phyloP scores from a whole-genome alignment of 176 grass and related monocot genomes.

The Tuctoria greenei region DNA sequence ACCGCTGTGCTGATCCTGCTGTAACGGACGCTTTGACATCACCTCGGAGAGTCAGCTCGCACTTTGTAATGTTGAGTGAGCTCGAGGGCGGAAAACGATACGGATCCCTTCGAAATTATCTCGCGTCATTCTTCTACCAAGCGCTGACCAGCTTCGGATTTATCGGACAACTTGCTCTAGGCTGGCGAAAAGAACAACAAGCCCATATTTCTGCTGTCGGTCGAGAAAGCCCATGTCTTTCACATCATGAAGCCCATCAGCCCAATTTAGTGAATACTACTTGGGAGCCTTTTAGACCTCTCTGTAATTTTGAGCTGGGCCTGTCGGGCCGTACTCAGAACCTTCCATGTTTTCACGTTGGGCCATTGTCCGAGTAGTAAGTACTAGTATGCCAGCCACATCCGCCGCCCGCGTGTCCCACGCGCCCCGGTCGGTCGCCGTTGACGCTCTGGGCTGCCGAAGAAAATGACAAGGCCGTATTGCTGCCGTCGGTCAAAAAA shows the following conservation, averaged over 20 bases:
- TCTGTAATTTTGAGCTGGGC: no score
- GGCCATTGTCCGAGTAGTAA: background rate
- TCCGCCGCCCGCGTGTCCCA: slow-evolving; percentile 19
- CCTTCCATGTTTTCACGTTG: background rate
- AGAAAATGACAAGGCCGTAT: no score
- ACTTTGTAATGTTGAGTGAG: slow-evolving; percentile 26
- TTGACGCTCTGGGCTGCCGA: no score
- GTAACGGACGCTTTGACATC: background rate
- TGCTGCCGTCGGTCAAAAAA: no score
- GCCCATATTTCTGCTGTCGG: background rate
- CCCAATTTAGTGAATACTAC: no score
- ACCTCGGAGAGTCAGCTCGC: background rate
- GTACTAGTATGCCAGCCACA: background rate
- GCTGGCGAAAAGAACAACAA: background rate
- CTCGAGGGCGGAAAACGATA: background rate
- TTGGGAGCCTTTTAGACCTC: background rate
- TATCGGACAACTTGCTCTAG: background rate
- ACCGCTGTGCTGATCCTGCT: background rate
- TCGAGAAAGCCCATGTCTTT: background rate
- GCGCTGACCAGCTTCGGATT: background rate
- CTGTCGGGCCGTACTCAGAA: background rate
- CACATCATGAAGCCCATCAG: background rate
- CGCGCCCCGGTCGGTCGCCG: slow-evolving; percentile 8
- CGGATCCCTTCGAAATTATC: background rate
- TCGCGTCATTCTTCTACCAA: background rate